Base-by-base conservation (phyloP, 176 grass and related monocot genomes). In the Oropetium thomaeum region DNA sequence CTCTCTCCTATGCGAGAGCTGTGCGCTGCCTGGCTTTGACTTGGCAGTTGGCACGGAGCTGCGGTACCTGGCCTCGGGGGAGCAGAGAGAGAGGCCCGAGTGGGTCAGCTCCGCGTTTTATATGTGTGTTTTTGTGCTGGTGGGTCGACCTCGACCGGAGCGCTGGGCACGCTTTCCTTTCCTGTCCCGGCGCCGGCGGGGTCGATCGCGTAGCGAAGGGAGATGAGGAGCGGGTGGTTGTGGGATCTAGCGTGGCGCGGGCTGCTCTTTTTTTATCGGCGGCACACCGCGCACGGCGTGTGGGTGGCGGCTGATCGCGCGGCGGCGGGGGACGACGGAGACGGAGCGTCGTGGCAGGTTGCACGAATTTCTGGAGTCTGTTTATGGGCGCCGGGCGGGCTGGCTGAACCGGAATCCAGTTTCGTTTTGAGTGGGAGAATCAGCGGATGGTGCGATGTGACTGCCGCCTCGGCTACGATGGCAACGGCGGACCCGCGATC, bases 41-140 rank as follows among this genome's bases (percentile, higher is more conserved):
- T 45, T 88, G 58, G 83, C 49, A 88, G 75, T 45, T 88, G 58
- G 83, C 49, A 11, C 62, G 53, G n/a, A 28, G 57, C 32, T 20
- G 47, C n/a, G 9, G 49, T 4, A 8, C 6, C 35, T 38, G 35
- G 40, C 16, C 27, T 54, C 15, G 29, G 10, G n/a, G 20, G 58
- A 63, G 22, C 15, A 9, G 45, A 49, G 45, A 1, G 23, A 10
- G 60, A 55, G n/a, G 47, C 20, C 70, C 79, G 19, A 25, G 35
- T 41, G 55, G 76, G 79, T 44, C 13, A 15, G 47, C 13, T 34
- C 12, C 51, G 12, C 29, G 1, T 90, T 87, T 67, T 90, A 70
- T 79, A 42, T 30, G 40, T 1, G 4, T 22, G 49, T 22, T 22
- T 26, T 27, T 31, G n/a, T 32, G 15, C 19, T 25, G 34, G 25